Conservation (phyloP, 768 basidiomycete genomes). For the Pulveroboletus sp. region DNA sequence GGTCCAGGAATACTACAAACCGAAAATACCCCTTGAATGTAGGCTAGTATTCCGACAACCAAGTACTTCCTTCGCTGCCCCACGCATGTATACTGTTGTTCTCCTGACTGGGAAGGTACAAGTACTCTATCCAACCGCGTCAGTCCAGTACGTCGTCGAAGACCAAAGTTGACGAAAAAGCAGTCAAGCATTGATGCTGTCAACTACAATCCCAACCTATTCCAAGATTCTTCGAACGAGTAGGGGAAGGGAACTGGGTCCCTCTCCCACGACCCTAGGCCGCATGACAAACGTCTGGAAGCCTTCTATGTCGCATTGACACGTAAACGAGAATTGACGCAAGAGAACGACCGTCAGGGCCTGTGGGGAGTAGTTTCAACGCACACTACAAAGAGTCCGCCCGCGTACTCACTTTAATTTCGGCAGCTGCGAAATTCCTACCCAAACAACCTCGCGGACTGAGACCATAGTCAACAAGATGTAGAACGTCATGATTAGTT, state of each 20-base stretch:
- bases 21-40: no score
- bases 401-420: slow-evolving; percentile 48
- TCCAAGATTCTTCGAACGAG: slow-evolving; percentile 34
- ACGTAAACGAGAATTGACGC: slow-evolving; percentile 51
- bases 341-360: slow-evolving; percentile 48
- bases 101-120: no score
- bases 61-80: no score
- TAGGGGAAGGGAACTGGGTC: slow-evolving; percentile 53
- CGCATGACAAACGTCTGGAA: slow-evolving; percentile 66
- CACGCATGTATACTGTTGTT: no score
- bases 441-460: slow-evolving; percentile 62
- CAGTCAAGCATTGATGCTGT: background rate
- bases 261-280: slow-evolving; percentile 50
- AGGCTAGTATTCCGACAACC: no score
- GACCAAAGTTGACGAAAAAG: no score
- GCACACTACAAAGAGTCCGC: slow-evolving; percentile 17
- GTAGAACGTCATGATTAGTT: background rate
- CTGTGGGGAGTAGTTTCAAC: slow-evolving; percentile 10
- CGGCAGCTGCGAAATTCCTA: slow-evolving; percentile 51
- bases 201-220: slow-evolving; percentile 5
- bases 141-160: no score
- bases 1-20: no score
- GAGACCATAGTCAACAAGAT: slow-evolving; percentile 11
- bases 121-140: no score
- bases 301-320: slow-evolving; percentile 48